phyloP scores from a whole-genome alignment of 176 grass and related monocot species.

The Bromus sterilis region DNA sequence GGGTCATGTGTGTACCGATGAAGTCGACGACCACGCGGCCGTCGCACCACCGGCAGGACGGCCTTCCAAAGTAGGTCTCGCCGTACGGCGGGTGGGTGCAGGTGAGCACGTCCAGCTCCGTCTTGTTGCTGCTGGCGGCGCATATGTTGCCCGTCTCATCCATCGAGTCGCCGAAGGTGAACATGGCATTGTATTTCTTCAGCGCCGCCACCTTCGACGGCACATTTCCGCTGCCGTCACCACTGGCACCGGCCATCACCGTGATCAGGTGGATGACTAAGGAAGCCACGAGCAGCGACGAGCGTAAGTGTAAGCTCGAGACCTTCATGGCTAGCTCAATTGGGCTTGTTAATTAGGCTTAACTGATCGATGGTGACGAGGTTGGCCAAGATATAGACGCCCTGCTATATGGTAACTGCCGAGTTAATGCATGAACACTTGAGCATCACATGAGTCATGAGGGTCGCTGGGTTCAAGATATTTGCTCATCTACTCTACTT shows the following conservation, averaged over 20 bases:
- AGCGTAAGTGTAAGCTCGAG: not conserved
- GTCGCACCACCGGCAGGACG: slow-evolving; percentile 37
- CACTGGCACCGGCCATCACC: not conserved
- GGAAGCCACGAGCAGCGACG: not conserved
- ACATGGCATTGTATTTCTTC: slow-evolving; percentile 33
- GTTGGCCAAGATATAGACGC: not conserved
- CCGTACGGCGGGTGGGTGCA: slow-evolving; percentile 31
- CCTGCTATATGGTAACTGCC: not conserved
- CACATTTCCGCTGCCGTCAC: rapidly evolving
- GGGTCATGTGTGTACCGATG: too few species aligned
- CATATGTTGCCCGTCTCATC: slow-evolving; percentile 38
- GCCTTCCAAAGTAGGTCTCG: slow-evolving; percentile 27
- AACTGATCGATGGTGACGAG: not conserved
- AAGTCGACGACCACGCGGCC: slow-evolving; percentile 44
- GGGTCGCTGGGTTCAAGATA: not conserved
- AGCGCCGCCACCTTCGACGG: not conserved
- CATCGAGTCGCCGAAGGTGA: slow-evolving; percentile 39
- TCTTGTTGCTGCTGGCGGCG: not conserved
- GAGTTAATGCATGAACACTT: not conserved
- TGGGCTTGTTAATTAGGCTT: too few species aligned
- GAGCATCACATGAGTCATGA: not conserved
- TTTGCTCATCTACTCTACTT: not conserved
- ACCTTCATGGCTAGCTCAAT: not conserved
- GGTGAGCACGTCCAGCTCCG: slow-evolving; percentile 17
- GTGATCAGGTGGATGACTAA: not conserved